Percentiles rank a stretch among this genome's conserved stretches.
Evolutionary conservation across 2,329 filamentous ascomycete genomes (phyloP).

Genomic region (Metarhizium brunneum): DNA sequence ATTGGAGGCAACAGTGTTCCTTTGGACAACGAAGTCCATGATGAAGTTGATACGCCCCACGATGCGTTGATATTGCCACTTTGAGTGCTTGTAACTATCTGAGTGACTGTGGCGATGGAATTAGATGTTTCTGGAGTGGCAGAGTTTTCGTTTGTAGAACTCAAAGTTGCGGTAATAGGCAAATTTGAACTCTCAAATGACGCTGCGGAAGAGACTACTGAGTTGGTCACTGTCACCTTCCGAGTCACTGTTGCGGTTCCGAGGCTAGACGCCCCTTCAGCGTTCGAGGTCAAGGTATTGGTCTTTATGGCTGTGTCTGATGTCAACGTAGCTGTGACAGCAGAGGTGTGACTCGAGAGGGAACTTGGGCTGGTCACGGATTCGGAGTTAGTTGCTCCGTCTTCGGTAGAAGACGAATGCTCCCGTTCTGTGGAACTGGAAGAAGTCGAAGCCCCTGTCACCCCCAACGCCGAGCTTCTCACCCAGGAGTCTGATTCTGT

Average conservation of each 20-base stretch:
- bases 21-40: not conserved
- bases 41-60: not conserved
- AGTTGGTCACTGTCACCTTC: not conserved
- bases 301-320: not conserved
- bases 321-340: not conserved
- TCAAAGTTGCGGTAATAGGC: not conserved
- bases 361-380: not conserved
- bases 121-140: not conserved
- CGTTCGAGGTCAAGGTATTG: not conserved
- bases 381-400: not conserved
- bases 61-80: not conserved
- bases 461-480: conserved; percentile 5
- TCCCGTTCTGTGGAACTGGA: not conserved
- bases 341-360: not conserved
- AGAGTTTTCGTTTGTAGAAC: not conserved
- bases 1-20: not conserved
- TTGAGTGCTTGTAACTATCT: not conserved
- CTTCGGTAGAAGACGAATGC: not conserved
- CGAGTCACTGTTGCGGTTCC: not conserved
- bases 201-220: not conserved
- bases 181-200: conserved; percentile 2
- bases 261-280: not conserved
- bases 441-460: conserved; percentile 1
- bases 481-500: not conserved
- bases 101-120: not conserved